phyloP scores from a whole-genome alignment of 2,329 filamentous ascomycete species.

The Trichoderma sp. region DNA sequence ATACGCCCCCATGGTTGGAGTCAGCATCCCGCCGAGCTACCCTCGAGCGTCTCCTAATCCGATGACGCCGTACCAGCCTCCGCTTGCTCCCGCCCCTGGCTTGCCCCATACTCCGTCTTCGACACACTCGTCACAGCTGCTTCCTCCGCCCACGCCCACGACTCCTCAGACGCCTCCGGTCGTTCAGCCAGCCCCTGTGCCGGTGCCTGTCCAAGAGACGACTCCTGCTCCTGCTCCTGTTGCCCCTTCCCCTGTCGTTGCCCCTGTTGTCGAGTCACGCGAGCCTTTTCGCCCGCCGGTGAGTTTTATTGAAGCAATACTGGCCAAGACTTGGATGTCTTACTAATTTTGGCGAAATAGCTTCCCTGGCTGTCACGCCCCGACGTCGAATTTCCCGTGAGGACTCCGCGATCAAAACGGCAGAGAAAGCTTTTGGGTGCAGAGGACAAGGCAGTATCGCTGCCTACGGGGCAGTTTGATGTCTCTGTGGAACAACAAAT shows the following conservation, averaged over 20 bases:
- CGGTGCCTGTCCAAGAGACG: constrained; percentile 22
- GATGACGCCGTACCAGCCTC: constrained; percentile 57
- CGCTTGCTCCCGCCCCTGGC: constrained; percentile 44
- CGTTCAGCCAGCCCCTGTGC: constrained; percentile 27
- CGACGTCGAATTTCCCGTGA: constrained; percentile 49
- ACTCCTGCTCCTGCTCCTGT: not conserved
- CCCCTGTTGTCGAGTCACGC: constrained; percentile 23
- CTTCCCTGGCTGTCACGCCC: constrained; percentile 58
- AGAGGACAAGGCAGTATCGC: constrained; percentile 41
- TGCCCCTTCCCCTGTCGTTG: not conserved
- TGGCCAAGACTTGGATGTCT: not conserved
- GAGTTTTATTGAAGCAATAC: constrained; percentile 33
- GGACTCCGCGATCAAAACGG: constrained; percentile 38
- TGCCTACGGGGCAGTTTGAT: constrained; percentile 43
- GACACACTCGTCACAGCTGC: constrained; percentile 46
- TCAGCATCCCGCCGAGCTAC: constrained; percentile 47
- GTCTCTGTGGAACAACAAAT: constrained; percentile 30
- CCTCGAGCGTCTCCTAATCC: constrained; percentile 52
- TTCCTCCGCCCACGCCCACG: constrained; percentile 47
- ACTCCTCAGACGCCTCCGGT: constrained; percentile 41
- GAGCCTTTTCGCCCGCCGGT: constrained; percentile 51
- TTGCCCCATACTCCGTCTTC: constrained; percentile 54
- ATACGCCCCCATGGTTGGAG: constrained; percentile 52
- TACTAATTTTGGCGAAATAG: constrained; percentile 33
- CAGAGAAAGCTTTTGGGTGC: constrained; percentile 43